Evolutionary conservation across 371 early-diverging fungal genomes (phyloP).

Genomic region (Saksenaea oblongispora): DNA sequence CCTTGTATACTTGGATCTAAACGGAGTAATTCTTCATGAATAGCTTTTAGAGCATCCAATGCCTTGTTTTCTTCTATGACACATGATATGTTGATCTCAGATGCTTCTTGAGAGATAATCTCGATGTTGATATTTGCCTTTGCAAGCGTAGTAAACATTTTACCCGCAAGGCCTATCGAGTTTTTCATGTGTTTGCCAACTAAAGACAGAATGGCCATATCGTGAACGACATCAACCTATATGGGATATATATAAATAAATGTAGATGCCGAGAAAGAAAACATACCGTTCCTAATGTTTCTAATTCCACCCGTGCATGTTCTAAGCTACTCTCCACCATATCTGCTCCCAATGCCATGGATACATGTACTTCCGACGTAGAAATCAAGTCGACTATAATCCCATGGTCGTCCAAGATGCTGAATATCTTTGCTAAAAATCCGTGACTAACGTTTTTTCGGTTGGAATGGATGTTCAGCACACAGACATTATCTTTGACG

Average conservation of each 20-base stretch:
- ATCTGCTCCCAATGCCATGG: constrained; percentile 86
- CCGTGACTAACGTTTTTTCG: constrained; percentile 93
- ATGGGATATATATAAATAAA: neutral
- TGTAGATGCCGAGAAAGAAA: neutral
- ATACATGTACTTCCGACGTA: constrained; percentile 94
- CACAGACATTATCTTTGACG: constrained; percentile 91
- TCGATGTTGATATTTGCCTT: constrained; percentile 92
- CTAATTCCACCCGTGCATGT: constrained; percentile 66
- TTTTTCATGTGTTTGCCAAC: constrained; percentile 96
- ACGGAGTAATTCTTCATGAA: constrained; percentile 76
- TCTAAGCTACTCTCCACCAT: constrained; percentile 62
- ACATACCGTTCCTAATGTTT: constrained; percentile 68
- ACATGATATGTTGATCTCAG: constrained; percentile 97
- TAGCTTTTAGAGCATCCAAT: constrained; percentile 78
- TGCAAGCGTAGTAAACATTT: constrained; percentile 92
- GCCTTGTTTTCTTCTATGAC: constrained; percentile 80
- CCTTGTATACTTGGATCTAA: constrained; percentile 28
- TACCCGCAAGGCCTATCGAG: constrained; percentile 90
- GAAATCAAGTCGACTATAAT: constrained; percentile 95
- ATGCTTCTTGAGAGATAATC: constrained; percentile 97
- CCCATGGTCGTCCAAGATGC: constrained; percentile 81
- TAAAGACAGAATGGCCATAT: constrained; percentile 94
- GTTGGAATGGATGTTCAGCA: constrained; percentile 94
- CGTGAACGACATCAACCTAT: constrained; percentile 68
- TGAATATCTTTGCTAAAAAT: constrained; percentile 93